These are phyloP conservation scores for Rhizophora mangle DNA, from an alignment of 345 rosid species.

Conservation along the genomic window DNA sequence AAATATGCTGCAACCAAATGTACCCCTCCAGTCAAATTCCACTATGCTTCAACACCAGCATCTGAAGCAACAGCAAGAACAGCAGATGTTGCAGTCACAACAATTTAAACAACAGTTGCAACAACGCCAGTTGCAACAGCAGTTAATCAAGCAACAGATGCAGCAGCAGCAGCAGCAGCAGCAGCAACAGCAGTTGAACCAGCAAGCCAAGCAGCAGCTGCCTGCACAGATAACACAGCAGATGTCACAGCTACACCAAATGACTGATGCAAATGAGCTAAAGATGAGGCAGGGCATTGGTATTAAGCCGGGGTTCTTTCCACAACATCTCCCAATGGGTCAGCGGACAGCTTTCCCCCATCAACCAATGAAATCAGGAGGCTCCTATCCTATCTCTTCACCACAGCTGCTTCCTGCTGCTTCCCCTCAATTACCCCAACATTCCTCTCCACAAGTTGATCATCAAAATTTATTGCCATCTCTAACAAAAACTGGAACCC, in stretches of 20 bases:
- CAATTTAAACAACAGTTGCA: constrained; percentile 59
- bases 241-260: constrained; percentile 60
- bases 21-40: constrained; percentile 59
- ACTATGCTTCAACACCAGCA: constrained; percentile 76
- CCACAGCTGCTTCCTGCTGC: constrained; percentile 73
- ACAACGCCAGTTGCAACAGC: constrained; percentile 48
- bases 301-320: constrained; percentile 62
- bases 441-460: constrained; percentile 88
- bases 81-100: constrained; percentile 53
- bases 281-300: constrained; percentile 69
- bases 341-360: constrained; percentile 64
- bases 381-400: constrained; percentile 65
- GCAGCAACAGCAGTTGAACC: constrained; percentile 39
- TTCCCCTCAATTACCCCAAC: constrained; percentile 81
- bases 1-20: constrained; percentile 54
- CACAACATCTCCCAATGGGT: constrained; percentile 55
- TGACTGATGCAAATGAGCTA: constrained; percentile 70
- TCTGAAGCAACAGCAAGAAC: constrained; percentile 61
- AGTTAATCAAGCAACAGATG: constrained; percentile 43
- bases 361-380: constrained; percentile 69
- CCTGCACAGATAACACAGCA: constrained; percentile 58
- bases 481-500: constrained; percentile 56
- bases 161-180: not conserved
- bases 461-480: constrained; percentile 63
- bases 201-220: constrained; percentile 76